Base-by-base conservation (phyloP, 352 stramenopile species). In the Phytophthora boehmeriae region DNA sequence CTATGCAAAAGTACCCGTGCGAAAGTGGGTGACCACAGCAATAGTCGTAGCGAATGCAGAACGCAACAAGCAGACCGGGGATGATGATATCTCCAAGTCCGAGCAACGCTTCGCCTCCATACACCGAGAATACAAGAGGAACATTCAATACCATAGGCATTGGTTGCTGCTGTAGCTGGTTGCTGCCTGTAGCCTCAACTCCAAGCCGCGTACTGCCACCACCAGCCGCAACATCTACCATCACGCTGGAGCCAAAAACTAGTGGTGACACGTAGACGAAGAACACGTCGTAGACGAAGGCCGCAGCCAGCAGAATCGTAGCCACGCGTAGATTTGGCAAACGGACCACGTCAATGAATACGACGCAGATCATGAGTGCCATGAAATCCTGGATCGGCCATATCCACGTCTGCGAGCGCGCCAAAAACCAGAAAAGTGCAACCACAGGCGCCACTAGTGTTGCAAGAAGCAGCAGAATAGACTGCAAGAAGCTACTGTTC, bases 31-130 rank as follows among this genome's bases (percentile, higher is more conserved):
- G 73, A 6, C 64, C 80, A 60, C 69, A 84, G 51, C 76, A 78
- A 47, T 88, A 95, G 78, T 98, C 95, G 54, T 95, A 97, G 23
- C 95, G 85, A 36, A 92, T 86, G 3, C 80, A 94, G 62, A 98
- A 97, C 48, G 89, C 92, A 10, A 98, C 72, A 5, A 98, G 75
- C 22, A 98, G 71, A 0, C 93, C 95, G 11, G 93, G 93, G 13
- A 98, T 60, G 14, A 98, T 93, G 62, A 98, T 97, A 76, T 98
- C 95, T 14, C 95, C 95, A 8, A 98, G 68, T 25, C 95, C 95
- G 5, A 98, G 73, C 58, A 98, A 77, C n/a, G 80, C 89, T 20
- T 85, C 84, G 2, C 95, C 94, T 38, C 91, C 90, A 47, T 90
- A 85, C 32, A 92, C 83, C 11, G 94, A 96, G 46, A 98, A 88